Evolutionary conservation across 768 basidiomycete species (phyloP).

Genomic region (Pisolithus sp.): DNA sequence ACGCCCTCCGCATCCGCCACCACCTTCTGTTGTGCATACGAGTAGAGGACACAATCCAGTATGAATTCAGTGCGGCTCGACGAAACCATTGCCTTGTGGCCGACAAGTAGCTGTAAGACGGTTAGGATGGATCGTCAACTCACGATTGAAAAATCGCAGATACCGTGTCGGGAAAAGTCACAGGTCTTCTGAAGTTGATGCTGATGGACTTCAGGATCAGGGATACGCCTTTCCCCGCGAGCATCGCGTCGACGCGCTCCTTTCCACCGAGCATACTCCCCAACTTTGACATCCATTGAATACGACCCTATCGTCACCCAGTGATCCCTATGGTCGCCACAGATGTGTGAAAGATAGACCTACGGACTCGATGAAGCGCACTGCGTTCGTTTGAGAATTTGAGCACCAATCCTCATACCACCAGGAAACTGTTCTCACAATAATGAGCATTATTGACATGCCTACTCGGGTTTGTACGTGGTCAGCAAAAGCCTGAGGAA

Average conservation of each 20-base stretch:
- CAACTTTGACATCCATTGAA: slow-evolving; percentile 57
- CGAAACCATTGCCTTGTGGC: slow-evolving; percentile 45
- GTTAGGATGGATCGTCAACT: slow-evolving; percentile 2
- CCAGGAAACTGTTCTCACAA: slow-evolving; percentile 31
- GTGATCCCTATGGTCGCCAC: not conserved
- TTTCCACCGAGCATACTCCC: slow-evolving; percentile 57
- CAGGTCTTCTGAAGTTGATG: slow-evolving; percentile 62
- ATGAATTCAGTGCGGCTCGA: slow-evolving; percentile 40
- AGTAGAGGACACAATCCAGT: slow-evolving; percentile 53
- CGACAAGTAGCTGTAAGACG: slow-evolving; percentile 49
- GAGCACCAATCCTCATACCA: not conserved
- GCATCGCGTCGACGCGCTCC: slow-evolving; percentile 47
- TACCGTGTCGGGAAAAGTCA: slow-evolving; percentile 73
- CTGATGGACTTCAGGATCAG: slow-evolving; percentile 68
- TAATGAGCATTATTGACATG: slow-evolving; percentile 79
- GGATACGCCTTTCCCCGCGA: slow-evolving; percentile 59
- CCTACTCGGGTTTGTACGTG: slow-evolving; percentile 28
- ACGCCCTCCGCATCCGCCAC: slow-evolving; percentile 61
- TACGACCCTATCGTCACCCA: slow-evolving; percentile 45
- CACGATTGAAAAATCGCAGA: slow-evolving; percentile 17
- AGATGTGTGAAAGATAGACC: slow-evolving; percentile 12
- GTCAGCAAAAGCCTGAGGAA: not conserved
- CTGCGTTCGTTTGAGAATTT: slow-evolving; percentile 26
- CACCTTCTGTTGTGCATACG: slow-evolving; percentile 52
- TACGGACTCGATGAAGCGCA: slow-evolving; percentile 67